Percentiles rank a stretch among this genome's conserved stretches.
Conservation (phyloP, 2,329 filamentous ascomycete species). For the Helotiales sp. region DNA sequence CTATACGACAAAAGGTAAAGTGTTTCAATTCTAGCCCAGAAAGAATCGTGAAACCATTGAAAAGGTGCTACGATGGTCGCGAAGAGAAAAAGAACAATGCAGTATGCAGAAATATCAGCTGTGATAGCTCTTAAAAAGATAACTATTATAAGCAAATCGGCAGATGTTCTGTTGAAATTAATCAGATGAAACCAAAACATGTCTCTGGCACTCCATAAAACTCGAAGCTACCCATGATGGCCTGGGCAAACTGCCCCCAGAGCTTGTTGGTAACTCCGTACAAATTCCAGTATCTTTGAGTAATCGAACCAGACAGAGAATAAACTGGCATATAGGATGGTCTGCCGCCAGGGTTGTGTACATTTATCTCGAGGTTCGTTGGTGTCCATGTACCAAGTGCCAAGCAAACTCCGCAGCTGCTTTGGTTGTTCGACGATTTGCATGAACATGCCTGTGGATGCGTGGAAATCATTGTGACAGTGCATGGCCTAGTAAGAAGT, state of each 20-base stretch:
- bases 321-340: not conserved
- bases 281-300: not conserved
- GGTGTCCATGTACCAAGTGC: not conserved
- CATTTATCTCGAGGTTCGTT: not conserved
- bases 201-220: not conserved
- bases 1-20: no score
- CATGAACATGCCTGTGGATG: not conserved
- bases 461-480: not conserved
- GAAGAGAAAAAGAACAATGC: no score
- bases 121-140: no score
- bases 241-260: not conserved
- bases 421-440: not conserved
- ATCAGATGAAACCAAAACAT: not conserved
- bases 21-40: no score
- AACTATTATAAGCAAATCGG: no score
- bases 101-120: no score
- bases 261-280: not conserved
- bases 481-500: not conserved
- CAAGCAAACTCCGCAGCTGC: not conserved
- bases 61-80: no score
- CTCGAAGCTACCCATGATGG: not conserved
- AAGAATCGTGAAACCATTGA: no score
- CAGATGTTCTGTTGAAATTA: no score
- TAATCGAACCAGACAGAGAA: not conserved
- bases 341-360: not conserved